Base-by-base conservation (phyloP, 2,329 filamentous ascomycete species). In the Aspergillus thermomutatus region DNA sequence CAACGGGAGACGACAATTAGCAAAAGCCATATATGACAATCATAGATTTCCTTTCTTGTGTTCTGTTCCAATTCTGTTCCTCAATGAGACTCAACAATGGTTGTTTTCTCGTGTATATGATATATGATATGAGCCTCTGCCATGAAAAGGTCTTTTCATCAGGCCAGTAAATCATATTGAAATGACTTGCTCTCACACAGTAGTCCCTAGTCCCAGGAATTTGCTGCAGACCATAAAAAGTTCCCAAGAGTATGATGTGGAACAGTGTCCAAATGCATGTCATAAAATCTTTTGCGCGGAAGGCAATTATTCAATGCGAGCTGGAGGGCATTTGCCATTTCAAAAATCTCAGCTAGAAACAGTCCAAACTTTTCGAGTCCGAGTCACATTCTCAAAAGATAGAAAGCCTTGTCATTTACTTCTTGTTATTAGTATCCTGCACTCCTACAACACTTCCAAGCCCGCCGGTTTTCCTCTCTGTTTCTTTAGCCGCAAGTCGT, bases 401-500 rank as follows among this genome's bases (percentile, higher is more conserved):
- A 23, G 21, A 19, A 45, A 45, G 23, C 21, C 43, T 3, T 14
- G 26, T 19, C 37, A 14, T 55, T 46, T 64, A 63, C 55, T 54
- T 60, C 47, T 54, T 57, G 41, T 49, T 61, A 49, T 60, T 64
- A 14, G 53, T 52, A 53, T 59, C 53, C n/a, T 57, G 37, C 21
- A 60, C 51, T 10, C 60, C 61, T 26, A 67, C 64, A 54, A 58
- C 49, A 46, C 58, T 58, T 17, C 66, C 66, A 27, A 59, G 55
- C 50, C 63, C 64, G 5, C 66, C 64, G 10, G 65, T 68, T 60
- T 69, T 70, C 63, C 70, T 71, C 56, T 69, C 64, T n/a, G 59
- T 68, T 56, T 73, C 69, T 60, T 67, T 70, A 23, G 69, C 82
- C 25, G 80, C 82, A 37, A 80, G 74, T 47, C 79, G 79, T 59